phyloP scores from a whole-genome alignment of 208 protist species.

The Acanthamoeba comandoni region DNA sequence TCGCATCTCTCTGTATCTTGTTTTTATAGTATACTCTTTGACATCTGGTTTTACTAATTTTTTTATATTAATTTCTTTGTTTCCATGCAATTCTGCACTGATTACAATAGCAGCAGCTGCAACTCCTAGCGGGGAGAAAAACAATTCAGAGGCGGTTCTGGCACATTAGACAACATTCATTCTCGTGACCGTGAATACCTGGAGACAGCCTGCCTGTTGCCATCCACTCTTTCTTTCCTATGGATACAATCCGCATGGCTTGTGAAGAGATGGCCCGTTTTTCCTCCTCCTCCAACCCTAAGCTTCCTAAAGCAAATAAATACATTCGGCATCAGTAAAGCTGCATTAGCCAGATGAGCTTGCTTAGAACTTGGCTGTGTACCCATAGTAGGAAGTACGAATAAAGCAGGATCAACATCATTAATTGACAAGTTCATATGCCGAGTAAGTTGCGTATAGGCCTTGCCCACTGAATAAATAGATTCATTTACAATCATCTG shows the following conservation, averaged over 20 bases:
- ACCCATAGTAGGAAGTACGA: conserved; percentile 1
- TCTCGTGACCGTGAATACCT: no score
- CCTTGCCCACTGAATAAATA: not conserved
- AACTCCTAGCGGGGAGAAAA: not conserved
- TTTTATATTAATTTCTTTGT: not conserved
- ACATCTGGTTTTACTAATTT: conserved; percentile 30
- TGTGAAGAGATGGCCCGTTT: no score
- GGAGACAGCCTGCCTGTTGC: not conserved
- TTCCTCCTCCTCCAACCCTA: no score
- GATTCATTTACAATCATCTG: not conserved
- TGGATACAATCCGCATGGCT: no score
- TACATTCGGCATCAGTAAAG: no score
- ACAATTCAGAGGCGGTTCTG: no score
- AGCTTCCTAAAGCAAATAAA: no score
- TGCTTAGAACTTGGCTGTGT: not conserved
- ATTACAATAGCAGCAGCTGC: conserved; percentile 23
- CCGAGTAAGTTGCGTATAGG: conserved; percentile 22
- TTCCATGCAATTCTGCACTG: not conserved
- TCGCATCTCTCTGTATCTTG: conserved; percentile 8
- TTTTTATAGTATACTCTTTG: conserved; percentile 25
- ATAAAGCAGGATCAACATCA: not conserved
- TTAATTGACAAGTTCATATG: not conserved
- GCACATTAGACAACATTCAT: no score
- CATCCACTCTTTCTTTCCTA: conserved; percentile 30
- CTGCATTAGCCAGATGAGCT: not conserved